Conservation (phyloP, 106 monocot genomes). For the Alisma plantagoaquatica region DNA sequence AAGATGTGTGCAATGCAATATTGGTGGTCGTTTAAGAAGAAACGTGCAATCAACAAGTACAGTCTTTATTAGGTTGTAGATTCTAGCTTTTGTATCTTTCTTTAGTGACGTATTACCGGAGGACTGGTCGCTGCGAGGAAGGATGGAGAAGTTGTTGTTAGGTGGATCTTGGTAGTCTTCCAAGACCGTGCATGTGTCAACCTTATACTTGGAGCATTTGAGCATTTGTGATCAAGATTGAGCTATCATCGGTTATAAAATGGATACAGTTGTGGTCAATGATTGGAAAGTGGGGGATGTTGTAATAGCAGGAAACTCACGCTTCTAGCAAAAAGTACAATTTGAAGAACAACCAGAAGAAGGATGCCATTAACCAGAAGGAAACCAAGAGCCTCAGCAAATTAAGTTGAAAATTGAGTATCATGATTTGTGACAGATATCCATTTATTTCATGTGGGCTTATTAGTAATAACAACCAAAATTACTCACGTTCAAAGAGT, state of each 20-base stretch:
- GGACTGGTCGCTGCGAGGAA: slow-evolving; percentile 44
- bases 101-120: slow-evolving; percentile 33
- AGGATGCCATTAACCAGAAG: slow-evolving; percentile 64
- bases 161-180: slow-evolving; percentile 58
- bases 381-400: slow-evolving; percentile 50
- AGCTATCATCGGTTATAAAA: no score
- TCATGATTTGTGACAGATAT: not conserved
- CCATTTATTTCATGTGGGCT: not conserved
- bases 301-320: slow-evolving; percentile 26
- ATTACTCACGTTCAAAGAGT: slow-evolving; percentile 33
- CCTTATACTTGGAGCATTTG: slow-evolving; percentile 58
- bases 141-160: slow-evolving; percentile 63
- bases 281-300: not conserved
- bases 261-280: no score
- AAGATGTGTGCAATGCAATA: not conserved
- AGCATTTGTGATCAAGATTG: no score
- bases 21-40: not conserved
- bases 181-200: slow-evolving; percentile 70
- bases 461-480: not conserved
- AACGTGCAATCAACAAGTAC: no score
- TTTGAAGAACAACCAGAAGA: slow-evolving; percentile 72
- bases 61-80: slow-evolving; percentile 65
- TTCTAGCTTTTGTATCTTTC: slow-evolving; percentile 34
- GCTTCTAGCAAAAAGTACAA: slow-evolving; percentile 73
- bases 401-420: not conserved